These are phyloP conservation scores for Podaxis rugospora DNA, from an alignment of 768 basidiomycete genomes.

Conservation along the genomic window DNA sequence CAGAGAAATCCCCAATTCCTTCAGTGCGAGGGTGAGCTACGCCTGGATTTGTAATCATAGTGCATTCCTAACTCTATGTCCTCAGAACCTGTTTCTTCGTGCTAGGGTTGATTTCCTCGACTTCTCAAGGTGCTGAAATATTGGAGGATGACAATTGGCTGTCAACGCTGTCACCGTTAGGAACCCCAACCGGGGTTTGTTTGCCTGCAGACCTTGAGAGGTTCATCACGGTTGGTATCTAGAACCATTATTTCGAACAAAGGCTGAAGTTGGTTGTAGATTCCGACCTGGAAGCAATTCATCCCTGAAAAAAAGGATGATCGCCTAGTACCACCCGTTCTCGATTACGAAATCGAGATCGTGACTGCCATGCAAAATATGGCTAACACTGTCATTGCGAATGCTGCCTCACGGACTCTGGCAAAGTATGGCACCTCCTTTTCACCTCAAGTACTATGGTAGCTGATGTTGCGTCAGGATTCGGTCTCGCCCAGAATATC, in stretches of 20 bases:
- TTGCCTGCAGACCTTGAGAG: conserved; percentile 80
- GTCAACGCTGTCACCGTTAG: conserved; percentile 81
- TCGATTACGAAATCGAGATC: conserved; percentile 75
- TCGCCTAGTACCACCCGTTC: conserved; percentile 60
- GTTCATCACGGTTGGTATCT: conserved; percentile 66
- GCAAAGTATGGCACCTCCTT: conserved; percentile 52
- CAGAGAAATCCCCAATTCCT: conserved; percentile 82
- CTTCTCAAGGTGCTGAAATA: conserved; percentile 88
- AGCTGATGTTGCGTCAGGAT: conserved; percentile 41
- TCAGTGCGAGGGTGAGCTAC: conserved; percentile 83
- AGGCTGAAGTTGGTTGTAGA: conserved; percentile 32
- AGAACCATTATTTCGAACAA: neutral
- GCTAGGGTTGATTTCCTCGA: conserved; percentile 87
- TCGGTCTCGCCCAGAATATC: conserved; percentile 74
- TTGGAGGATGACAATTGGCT: conserved; percentile 93
- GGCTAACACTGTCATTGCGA: conserved; percentile 93
- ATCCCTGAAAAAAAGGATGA: conserved; percentile 32
- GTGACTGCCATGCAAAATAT: conserved; percentile 90
- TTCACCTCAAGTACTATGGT: neutral
- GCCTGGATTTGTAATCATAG: neutral
- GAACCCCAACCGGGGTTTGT: conserved; percentile 85
- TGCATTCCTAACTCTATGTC: neutral
- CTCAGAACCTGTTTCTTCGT: conserved; percentile 94
- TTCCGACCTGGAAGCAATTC: conserved; percentile 60
- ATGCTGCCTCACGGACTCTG: conserved; percentile 87